Conservation (phyloP, 495 filamentous ascomycete genomes). For the Clavariopsis aquatica region DNA sequence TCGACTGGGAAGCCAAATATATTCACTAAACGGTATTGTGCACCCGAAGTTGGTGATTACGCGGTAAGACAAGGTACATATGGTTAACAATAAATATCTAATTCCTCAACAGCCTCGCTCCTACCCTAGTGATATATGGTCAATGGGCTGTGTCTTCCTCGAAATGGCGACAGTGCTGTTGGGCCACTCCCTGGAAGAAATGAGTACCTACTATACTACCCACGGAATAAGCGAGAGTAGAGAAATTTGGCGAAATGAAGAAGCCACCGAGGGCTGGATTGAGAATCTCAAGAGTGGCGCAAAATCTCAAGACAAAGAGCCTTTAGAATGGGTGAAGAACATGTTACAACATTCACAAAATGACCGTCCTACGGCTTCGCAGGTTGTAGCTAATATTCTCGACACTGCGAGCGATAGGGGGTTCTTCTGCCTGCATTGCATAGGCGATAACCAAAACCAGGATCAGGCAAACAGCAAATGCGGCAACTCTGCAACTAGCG, state of each 20-base stretch:
- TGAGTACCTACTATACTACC: conserved; percentile 4
- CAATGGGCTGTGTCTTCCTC: conserved; percentile 52
- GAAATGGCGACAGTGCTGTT: conserved; percentile 48
- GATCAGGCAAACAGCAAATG: too few species aligned
- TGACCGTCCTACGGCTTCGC: conserved; percentile 4
- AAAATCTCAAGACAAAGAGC: background rate
- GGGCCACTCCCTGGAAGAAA: conserved; percentile 24
- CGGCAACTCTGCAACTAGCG: too few species aligned
- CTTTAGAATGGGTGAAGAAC: conserved; percentile 7
- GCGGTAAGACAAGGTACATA: conserved; percentile 1
- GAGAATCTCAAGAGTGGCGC: background rate
- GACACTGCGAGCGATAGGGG: background rate
- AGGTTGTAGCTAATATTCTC: conserved; percentile 5
- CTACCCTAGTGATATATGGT: conserved; percentile 50
- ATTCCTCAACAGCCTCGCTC: conserved; percentile 35
- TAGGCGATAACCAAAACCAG: background rate
- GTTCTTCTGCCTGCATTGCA: background rate
- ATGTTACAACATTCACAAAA: conserved; percentile 4
- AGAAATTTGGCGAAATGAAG: conserved; percentile 5
- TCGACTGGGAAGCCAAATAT: background rate
- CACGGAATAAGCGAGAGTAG: background rate
- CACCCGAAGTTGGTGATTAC: conserved; percentile 41
- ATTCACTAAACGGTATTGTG: background rate
- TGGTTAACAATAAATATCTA: too few species aligned
- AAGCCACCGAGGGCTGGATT: conserved; percentile 11